phyloP scores from a whole-genome alignment of 2,329 filamentous ascomycete species.

The Gyromitra esculenta region DNA sequence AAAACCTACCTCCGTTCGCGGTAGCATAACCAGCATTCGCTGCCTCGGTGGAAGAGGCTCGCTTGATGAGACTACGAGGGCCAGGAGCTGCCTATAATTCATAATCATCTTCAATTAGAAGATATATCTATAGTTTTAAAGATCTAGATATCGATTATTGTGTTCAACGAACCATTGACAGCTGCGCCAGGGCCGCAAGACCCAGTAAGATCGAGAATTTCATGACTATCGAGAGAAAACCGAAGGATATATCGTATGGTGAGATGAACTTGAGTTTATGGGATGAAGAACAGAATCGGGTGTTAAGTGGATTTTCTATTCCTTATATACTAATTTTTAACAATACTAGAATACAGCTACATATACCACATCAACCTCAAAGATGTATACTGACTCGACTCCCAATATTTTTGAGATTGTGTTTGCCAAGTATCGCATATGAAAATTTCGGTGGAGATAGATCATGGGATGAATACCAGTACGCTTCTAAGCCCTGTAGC shows the following conservation, averaged over 20 bases:
- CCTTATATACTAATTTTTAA: constrained; percentile 32
- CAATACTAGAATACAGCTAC: neutral
- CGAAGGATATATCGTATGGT: constrained; percentile 7
- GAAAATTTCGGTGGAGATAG: neutral
- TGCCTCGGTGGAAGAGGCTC: constrained; percentile 39
- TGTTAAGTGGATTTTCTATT: neutral
- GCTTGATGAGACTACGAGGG: constrained; percentile 26
- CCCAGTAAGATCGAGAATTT: constrained; percentile 40
- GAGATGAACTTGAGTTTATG: constrained; percentile 10
- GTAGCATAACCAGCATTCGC: constrained; percentile 62
- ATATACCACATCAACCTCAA: neutral
- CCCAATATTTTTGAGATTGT: neutral
- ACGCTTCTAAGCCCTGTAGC: neutral
- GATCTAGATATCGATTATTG: neutral
- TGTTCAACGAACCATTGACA: constrained; percentile 34
- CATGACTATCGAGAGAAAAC: constrained; percentile 28
- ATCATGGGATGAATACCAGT: neutral
- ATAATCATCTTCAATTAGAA: neutral
- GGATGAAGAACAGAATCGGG: constrained; percentile 22
- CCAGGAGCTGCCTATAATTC: constrained; percentile 18
- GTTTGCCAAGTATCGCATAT: constrained; percentile 6
- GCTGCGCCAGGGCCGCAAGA: constrained; percentile 31
- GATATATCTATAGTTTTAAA: neutral
- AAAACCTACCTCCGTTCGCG: constrained; percentile 60
- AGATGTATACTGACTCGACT: neutral